Percentiles rank a stretch among this genome's conserved stretches.
Evolutionary conservation across 306 rosid genomes (phyloP).

Genomic region (Abrus precatorius): DNA sequence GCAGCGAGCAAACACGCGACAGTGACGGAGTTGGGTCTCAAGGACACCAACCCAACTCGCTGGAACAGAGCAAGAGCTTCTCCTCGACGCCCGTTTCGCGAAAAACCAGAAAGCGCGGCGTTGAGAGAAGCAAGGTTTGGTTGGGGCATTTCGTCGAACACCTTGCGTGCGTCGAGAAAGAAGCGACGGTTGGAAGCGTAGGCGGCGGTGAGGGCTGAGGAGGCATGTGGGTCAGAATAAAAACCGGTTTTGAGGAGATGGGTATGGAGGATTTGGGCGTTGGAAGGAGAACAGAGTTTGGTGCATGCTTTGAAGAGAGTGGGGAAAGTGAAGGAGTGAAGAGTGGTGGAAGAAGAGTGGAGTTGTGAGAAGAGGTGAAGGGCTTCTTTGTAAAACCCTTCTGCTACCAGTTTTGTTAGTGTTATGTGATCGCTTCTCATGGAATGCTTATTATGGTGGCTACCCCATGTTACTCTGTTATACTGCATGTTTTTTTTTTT

Average conservation of each 20-base stretch:
- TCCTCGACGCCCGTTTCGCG: conserved; percentile 51
- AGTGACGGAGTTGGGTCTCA: conserved; percentile 68
- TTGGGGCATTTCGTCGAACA: conserved; percentile 74
- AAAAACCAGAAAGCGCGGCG: conserved; percentile 63
- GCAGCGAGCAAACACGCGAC: conserved; percentile 58
- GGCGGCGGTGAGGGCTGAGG: conserved; percentile 63
- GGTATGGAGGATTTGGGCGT: conserved; percentile 64
- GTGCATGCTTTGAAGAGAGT: conserved; percentile 82
- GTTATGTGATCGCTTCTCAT: conserved; percentile 60
- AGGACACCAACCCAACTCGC: conserved; percentile 45
- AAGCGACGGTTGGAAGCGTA: conserved; percentile 46
- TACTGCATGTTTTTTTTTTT: no score
- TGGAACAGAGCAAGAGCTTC: conserved; percentile 56
- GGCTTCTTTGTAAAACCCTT: conserved; percentile 72
- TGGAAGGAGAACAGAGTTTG: conserved; percentile 50
- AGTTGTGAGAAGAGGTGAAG: conserved; percentile 53
- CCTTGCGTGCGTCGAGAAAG: conserved; percentile 56
- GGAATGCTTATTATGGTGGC: neutral
- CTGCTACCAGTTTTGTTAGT: conserved; percentile 56
- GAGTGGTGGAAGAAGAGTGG: conserved; percentile 49
- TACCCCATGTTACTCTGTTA: no score
- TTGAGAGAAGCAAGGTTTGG: conserved; percentile 63
- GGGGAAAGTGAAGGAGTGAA: conserved; percentile 68
- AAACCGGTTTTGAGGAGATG: conserved; percentile 72
- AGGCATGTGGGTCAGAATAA: conserved; percentile 55